Evolutionary conservation across 2,329 filamentous ascomycete species (phyloP).

Genomic region (Arachnopeziza araneosa): DNA sequence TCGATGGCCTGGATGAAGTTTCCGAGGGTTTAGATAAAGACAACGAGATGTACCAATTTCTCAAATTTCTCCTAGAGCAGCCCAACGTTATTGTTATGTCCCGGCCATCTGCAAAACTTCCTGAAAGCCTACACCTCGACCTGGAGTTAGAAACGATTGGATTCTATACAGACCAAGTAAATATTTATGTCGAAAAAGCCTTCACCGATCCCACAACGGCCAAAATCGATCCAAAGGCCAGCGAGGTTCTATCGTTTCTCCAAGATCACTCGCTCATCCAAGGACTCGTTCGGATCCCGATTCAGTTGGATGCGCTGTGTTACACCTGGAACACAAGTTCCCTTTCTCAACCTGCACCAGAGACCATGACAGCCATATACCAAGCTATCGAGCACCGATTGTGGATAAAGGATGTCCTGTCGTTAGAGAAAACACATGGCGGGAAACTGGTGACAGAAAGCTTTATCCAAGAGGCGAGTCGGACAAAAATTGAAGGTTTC

Average conservation of each 20-base stretch:
- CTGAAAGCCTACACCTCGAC: background rate
- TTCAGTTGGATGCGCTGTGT: background rate
- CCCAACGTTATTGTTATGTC: background rate
- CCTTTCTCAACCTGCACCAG: background rate
- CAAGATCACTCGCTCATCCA: background rate
- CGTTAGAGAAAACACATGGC: background rate
- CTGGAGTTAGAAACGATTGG: background rate
- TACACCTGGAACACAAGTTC: background rate
- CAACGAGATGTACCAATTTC: background rate
- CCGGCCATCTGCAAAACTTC: background rate
- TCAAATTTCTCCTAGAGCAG: background rate
- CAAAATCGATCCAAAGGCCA: background rate
- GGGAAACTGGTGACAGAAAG: background rate
- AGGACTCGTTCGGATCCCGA: background rate
- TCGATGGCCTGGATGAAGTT: background rate
- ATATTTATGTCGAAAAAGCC: background rate
- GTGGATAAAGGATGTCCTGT: background rate
- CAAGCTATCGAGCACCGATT: background rate
- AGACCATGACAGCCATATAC: background rate
- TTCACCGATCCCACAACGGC: background rate
- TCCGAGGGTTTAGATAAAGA: background rate
- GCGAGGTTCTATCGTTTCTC: background rate
- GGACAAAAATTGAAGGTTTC: background rate
- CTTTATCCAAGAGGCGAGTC: background rate
- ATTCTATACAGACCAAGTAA: background rate